Base-by-base conservation (phyloP, 2,329 filamentous ascomycete genomes). In the Neofusicoccum ribis region DNA sequence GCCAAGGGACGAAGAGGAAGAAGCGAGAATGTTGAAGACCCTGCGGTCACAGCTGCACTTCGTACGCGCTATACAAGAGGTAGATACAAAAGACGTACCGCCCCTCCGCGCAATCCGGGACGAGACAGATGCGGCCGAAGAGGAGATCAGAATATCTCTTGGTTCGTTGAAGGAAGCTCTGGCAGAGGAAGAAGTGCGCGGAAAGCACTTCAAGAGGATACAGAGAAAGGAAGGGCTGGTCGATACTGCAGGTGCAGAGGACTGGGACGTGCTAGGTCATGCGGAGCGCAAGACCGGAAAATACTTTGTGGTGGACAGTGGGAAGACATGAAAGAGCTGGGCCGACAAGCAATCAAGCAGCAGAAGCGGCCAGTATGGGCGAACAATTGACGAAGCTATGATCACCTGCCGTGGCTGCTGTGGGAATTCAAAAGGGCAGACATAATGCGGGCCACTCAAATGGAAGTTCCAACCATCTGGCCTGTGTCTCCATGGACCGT, bases 21-120 rank as follows among this genome's bases (percentile, higher is more conserved):
- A 96, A 75, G 72, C 81, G 0, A 79, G 83, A 31, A 92, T 97
- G 86, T 84, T 96, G 3, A 74, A 84, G 23, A 93, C 89, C 1
- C 84, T 99, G 1, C 85, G 89, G 61, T 88, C 90, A 37, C 95
- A 99, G 74, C 85, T 99, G 0, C 89, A 91, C 72, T 99, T 99
- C 73, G 93, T 98, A n/a, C 88, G 87, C 67, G 87, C 92, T 68
- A 88, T 98, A 20, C 93, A 96, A 73, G 81, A 84, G 50, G 89
- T 97, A 56, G 86, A 96, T 75, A 93, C 92, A 0, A 79, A 83
- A 0, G 88, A 85, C 3, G 82, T 97, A 0, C 83, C 88, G 64
- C 93, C 95, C 0, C 79, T 99, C 49, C 84, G 86, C 59, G 89
- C 89, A 50, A 89, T 98, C 65, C 87, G 92, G 62, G 94, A 98